phyloP scores from a whole-genome alignment of 208 protist genomes.

The Pavlovales sp. region DNA sequence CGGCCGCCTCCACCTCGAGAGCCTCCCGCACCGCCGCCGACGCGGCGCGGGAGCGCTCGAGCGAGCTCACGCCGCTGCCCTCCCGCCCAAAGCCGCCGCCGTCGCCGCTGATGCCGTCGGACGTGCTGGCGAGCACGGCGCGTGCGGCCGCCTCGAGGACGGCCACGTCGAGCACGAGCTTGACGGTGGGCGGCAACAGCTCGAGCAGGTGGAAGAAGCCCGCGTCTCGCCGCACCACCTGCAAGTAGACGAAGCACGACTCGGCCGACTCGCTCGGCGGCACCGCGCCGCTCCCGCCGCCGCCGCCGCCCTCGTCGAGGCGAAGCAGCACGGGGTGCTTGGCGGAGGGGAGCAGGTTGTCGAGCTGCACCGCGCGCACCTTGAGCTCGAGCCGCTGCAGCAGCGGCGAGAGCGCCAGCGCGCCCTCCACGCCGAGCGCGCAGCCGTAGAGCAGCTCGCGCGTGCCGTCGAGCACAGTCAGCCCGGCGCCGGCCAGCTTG shows the following conservation, averaged over 20 bases:
- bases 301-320: background rate
- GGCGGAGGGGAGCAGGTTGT: background rate
- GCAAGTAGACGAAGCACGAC: background rate
- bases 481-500: background rate
- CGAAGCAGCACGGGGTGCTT: background rate
- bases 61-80: too few relatives aligned
- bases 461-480: background rate
- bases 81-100: too few relatives aligned
- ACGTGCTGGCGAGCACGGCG: background rate
- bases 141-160: constrained; percentile 8
- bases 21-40: background rate
- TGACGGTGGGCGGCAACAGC: background rate
- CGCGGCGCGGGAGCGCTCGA: background rate
- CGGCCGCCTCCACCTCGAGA: background rate
- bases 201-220: background rate
- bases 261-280: background rate
- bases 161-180: constrained; percentile 9
- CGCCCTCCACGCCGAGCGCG: background rate
- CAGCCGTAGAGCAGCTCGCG: background rate
- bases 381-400: background rate
- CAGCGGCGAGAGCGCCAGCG: background rate
- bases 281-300: background rate
- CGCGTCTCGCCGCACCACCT: background rate
- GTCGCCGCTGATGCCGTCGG: background rate
- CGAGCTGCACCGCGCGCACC: background rate